Base-by-base conservation (phyloP, 306 rosid genomes). In the Biancaea sappan region DNA sequence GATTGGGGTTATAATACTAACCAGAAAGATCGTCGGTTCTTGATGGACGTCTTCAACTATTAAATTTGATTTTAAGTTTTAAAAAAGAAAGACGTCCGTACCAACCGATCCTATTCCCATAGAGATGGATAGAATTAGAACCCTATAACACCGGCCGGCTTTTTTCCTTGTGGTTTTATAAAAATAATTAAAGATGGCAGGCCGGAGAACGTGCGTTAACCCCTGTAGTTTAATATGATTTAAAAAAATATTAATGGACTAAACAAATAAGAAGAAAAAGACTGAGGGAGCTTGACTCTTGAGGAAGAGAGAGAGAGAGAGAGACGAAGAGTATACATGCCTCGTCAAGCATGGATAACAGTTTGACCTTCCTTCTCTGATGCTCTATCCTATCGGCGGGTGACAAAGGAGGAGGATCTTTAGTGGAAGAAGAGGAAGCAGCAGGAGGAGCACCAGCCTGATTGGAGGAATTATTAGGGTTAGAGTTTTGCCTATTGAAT, bases 321-420 rank as follows among this genome's bases (percentile, higher is more conserved):
- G 71, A 83, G 87, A 76, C 78, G 83, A 73, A 84, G 72, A 80
- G 56, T 71, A n/a, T n/a, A 89, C 97, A 84, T 89, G 85, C 97
- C 96, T 92, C 97, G 34, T 92, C 96, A 81, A 89, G 96, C 93
- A 92, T 89, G 69, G 96, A 64, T 56, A 92, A 74, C 34, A 92
- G 88, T 85, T 92, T 92, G 88, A 88, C 96, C 86, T 92, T 92
- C 85, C 93, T 88, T 80, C 97, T 80, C 57, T 92, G 97, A 85
- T 92, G 96, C 73, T 92, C 97, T 68, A 88, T 89, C 72, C 93
- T 90, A 71, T 89, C 97, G 32, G 86, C 83, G 8, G 96, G 86
- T 37, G 97, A 86, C 76, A 92, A 72, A 43, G 88, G 84, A 72
- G 82, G 79, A 13, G 62, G 74, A 54, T 89, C 91, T 81, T 89